phyloP scores from a whole-genome alignment of 163 green algal genomes.

The Scenedesmus sp. region DNA sequence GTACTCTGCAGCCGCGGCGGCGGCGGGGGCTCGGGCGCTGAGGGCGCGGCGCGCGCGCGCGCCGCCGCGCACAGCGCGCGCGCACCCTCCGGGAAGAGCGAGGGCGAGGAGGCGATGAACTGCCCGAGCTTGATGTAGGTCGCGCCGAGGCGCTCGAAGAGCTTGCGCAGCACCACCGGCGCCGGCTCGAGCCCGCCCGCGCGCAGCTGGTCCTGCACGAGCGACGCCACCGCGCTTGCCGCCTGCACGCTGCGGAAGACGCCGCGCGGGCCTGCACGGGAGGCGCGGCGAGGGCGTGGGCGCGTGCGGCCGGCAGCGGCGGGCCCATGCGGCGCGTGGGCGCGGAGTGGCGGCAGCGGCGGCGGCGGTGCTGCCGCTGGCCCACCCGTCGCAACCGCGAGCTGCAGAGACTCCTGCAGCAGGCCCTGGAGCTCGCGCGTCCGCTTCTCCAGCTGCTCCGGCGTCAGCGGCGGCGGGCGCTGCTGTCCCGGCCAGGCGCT shows the following conservation, averaged over 20 bases:
- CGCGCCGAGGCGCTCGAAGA: constrained; percentile 95
- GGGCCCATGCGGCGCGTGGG: constrained; percentile 60
- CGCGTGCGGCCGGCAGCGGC: constrained; percentile 46
- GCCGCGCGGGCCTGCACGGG: constrained; percentile 27
- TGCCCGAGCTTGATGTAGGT: constrained; percentile 98
- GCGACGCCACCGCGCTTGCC: constrained; percentile 30
- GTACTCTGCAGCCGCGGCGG: constrained; percentile 87
- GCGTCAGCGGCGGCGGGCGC: not conserved
- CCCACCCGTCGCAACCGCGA: constrained; percentile 59
- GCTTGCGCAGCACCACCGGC: constrained; percentile 76
- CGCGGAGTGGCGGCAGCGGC: too few relatives aligned
- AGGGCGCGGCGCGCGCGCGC: too few relatives aligned
- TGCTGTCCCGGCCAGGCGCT: too few relatives aligned
- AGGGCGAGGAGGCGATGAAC: constrained; percentile 96
- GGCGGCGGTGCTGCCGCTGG: constrained; percentile 27
- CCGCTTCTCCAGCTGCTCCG: constrained; percentile 45
- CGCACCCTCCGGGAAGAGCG: constrained; percentile 85
- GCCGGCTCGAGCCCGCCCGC: constrained; percentile 52
- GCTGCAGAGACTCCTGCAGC: constrained; percentile 60
- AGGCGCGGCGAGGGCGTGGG: not conserved
- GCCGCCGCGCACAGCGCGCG: not conserved
- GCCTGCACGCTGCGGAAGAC: constrained; percentile 43
- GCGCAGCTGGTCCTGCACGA: constrained; percentile 39
- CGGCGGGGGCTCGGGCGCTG: too few relatives aligned
- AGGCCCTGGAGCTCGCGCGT: constrained; percentile 57